Base-by-base conservation (phyloP, 2,329 filamentous ascomycete species). In the Dendryphion nanum region DNA sequence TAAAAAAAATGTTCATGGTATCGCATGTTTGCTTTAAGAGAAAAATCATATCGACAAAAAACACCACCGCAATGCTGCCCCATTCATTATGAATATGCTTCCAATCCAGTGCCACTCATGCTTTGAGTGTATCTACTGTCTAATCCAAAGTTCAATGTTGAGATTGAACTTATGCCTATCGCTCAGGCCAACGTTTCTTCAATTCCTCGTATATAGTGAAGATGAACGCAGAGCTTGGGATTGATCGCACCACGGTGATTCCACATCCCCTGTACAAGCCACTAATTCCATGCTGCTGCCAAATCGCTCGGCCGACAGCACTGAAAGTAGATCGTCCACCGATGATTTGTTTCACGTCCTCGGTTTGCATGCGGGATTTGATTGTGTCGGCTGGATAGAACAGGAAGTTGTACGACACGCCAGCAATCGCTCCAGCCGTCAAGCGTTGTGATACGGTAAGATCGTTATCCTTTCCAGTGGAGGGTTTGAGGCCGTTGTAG, bases 381-480 rank as follows among this genome's bases (percentile, higher is more conserved):
- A 98, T 85, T 1, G 93, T 98, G 64, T 98, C 93, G 34, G 93
- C 93, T 0, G 93, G 93, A 64, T 93, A 98, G 74, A 97, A 96
- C 16, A 95, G 71, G 62, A 97, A 97, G 64, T 98, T 98, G 71
- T 98, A 98, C 23, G 82, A 83, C 71, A 96, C 86, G 37, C 93
- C 93, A 3, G 91, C 93, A 6, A 83, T 81, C 3, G 91, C 91
- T 29, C 91, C 91, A 2, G 90, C 87, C 15, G 88, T 63, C 59
- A 94, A 88, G 64, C 95, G 89, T 68, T 96, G 89, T 76, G 86
- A 86, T 4, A 96, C 66, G 4, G 88, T 85, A 7, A 96, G 70
- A 1, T 81, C 73, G 33, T 77, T 70, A 4, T 74, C 55, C 58
- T 70, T 57, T 73, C 70, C 16, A 7, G 7, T 16, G 58, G 48